A percentile compares a stretch with the other conserved stretches of the same genome.
phyloP scores from a whole-genome alignment of 495 filamentous ascomycete species.

The Lophiotrema nucula region DNA sequence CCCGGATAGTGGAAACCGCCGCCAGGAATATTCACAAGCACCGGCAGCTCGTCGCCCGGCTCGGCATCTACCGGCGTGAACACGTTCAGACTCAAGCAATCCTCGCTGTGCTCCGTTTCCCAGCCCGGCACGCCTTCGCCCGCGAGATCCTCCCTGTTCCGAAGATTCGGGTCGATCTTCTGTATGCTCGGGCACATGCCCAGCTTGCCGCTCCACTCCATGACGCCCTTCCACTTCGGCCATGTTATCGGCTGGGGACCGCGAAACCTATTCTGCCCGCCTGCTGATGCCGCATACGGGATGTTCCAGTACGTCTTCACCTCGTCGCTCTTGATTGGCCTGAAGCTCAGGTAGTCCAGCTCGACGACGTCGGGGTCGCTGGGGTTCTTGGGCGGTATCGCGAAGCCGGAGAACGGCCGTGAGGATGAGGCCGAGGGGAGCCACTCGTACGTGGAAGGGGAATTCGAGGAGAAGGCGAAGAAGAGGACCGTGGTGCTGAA shows the following conservation, averaged over 20 bases:
- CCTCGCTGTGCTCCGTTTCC: constrained; percentile 12
- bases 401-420: background rate
- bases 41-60: constrained; percentile 21
- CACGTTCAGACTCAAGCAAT: constrained; percentile 24
- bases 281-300: constrained; percentile 14
- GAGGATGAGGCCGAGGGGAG: background rate
- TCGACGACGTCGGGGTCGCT: constrained; percentile 18
- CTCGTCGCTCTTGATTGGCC: constrained; percentile 5
- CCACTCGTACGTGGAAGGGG: background rate
- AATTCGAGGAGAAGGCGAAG: background rate
- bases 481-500: background rate
- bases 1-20: constrained; percentile 23
- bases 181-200: constrained; percentile 23
- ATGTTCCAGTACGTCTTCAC: constrained; percentile 20
- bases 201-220: constrained; percentile 18
- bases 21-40: constrained; percentile 11
- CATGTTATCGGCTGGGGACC: constrained; percentile 5
- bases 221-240: background rate
- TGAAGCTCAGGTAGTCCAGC: constrained; percentile 19
- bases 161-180: constrained; percentile 17
- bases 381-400: background rate
- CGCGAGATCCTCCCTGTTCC: constrained; percentile 11
- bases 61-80: constrained; percentile 19
- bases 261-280: constrained; percentile 15
- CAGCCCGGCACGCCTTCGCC: constrained; percentile 5